phyloP scores from a whole-genome alignment of 2,329 filamentous ascomycete genomes.

The Botryosphaeria dothidea region DNA sequence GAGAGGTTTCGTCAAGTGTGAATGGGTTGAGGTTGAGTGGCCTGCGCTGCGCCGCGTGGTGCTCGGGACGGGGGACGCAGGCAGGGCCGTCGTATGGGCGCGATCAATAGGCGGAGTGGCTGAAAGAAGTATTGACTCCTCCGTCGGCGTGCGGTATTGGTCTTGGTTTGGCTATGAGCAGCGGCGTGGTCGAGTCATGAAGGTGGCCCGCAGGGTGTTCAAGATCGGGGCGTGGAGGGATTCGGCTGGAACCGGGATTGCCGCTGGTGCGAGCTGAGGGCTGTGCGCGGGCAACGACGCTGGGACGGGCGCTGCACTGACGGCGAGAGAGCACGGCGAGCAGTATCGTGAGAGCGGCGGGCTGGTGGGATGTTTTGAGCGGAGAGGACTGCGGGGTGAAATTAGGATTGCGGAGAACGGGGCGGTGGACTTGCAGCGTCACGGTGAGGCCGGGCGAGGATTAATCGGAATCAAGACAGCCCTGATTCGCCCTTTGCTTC shows the following conservation, averaged over 20 bases:
- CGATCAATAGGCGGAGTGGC: neutral
- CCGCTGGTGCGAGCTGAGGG: neutral
- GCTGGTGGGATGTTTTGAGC: neutral
- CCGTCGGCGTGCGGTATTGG: neutral
- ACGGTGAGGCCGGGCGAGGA: neutral
- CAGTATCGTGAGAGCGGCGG: neutral
- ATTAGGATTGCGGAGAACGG: slow-evolving; percentile 1
- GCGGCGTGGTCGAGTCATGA: slow-evolving; percentile 12
- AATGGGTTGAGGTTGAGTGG: neutral
- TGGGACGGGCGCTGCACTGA: neutral
- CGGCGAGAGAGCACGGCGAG: neutral
- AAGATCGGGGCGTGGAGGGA: slow-evolving; percentile 2
- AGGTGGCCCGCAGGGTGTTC: neutral
- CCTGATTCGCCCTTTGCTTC: neutral
- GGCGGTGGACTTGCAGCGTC: slow-evolving; percentile 2
- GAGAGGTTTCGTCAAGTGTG: neutral
- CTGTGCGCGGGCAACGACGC: neutral
- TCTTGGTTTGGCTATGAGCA: neutral
- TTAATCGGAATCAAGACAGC: neutral
- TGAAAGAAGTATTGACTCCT: neutral
- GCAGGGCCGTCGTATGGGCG: neutral
- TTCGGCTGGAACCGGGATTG: slow-evolving; percentile 13
- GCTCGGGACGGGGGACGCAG: neutral
- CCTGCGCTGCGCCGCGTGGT: neutral
- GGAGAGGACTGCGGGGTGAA: neutral